Evolutionary conservation across 345 rosid genomes (phyloP).

Genomic region (Turnera subulata): DNA sequence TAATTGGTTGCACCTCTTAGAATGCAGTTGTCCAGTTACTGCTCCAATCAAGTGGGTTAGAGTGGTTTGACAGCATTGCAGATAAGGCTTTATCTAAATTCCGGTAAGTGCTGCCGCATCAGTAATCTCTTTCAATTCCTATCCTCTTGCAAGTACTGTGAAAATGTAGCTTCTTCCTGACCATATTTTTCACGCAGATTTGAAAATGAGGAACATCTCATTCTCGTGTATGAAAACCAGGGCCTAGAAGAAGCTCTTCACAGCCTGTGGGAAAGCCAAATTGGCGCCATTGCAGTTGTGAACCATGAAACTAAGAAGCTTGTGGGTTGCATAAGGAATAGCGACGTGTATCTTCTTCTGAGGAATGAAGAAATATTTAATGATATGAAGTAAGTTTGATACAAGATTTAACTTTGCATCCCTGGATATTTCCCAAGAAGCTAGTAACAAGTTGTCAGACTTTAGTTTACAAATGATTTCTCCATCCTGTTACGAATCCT

Average conservation of each 20-base stretch:
- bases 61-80: slow-evolving; percentile 43
- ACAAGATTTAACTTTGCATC: no score
- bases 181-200: slow-evolving; percentile 19
- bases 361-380: slow-evolving; percentile 20
- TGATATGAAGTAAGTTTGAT: slow-evolving; percentile 18
- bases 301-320: slow-evolving; percentile 17
- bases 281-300: slow-evolving; percentile 20
- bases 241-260: slow-evolving; percentile 32
- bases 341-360: slow-evolving; percentile 31
- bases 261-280: slow-evolving; percentile 19
- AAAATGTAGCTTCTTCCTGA: background rate
- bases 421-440: no score
- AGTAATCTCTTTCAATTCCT: no score
- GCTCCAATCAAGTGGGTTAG: slow-evolving; percentile 42
- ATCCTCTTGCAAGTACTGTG: background rate
- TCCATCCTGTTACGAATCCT: background rate
- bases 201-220: slow-evolving; percentile 23
- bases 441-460: no score
- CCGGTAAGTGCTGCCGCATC: slow-evolving; percentile 8
- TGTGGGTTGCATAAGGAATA: slow-evolving; percentile 25
- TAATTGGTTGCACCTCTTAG: slow-evolving; percentile 13
- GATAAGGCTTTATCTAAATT: slow-evolving; percentile 32
- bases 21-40: slow-evolving; percentile 34
- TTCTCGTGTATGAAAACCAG: slow-evolving; percentile 24
- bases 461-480: background rate